Conservation (phyloP, 2,329 filamentous ascomycete genomes). For the Colletotrichum karsti region DNA sequence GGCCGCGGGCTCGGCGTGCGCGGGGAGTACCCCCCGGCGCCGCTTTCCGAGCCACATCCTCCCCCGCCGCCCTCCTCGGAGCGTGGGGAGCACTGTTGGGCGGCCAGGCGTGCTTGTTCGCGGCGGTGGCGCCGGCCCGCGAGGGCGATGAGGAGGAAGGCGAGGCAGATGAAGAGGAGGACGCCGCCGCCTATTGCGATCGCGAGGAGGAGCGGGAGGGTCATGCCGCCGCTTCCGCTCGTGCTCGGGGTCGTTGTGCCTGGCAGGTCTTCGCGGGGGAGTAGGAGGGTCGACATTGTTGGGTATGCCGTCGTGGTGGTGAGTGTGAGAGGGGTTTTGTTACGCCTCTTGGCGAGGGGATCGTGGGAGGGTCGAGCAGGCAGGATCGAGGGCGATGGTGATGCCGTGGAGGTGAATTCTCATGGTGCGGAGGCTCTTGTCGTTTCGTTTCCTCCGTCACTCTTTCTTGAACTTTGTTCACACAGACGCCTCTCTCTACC, state of each 20-base stretch:
- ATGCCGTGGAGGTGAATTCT: background rate
- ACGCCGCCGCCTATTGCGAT: conserved; percentile 58
- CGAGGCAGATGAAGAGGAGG: conserved; percentile 51
- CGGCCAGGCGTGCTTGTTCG: background rate
- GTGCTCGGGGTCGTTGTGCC: background rate
- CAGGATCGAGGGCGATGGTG: no score
- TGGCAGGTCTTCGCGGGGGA: background rate
- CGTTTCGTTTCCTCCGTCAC: background rate
- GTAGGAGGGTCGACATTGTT: background rate
- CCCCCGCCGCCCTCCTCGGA: background rate
- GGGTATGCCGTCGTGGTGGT: background rate
- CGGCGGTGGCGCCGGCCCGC: conserved; percentile 39
- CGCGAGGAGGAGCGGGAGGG: conserved; percentile 49
- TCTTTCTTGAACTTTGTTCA: background rate
- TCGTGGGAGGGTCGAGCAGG: background rate
- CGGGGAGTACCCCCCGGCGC: background rate
- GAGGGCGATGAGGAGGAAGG: conserved; percentile 51
- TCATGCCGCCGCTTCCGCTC: conserved; percentile 7
- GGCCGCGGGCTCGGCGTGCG: conserved; percentile 23
- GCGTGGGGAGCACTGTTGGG: background rate
- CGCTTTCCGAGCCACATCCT: background rate
- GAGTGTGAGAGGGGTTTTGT: background rate
- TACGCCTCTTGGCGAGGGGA: background rate
- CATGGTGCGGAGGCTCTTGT: background rate
- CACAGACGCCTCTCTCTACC: background rate